A percentile compares a stretch with the other conserved stretches of the same genome.
These are phyloP conservation scores for Fennellomyces sp. DNA, from an alignment of 371 early-diverging fungal genomes.

Conservation along the genomic window DNA sequence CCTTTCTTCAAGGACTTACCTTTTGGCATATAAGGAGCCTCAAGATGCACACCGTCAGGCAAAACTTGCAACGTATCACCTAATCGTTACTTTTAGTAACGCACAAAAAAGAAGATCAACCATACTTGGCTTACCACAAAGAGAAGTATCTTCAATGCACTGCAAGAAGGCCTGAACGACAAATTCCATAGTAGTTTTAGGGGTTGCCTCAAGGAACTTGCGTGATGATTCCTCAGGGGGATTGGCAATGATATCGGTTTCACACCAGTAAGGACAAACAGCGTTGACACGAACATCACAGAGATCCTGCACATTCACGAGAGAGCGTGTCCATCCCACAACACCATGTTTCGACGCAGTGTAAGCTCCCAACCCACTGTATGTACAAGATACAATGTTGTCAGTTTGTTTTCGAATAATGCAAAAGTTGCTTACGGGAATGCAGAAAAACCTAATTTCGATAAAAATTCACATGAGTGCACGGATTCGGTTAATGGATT, in stretches of 20 bases:
- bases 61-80: neutral
- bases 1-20: neutral
- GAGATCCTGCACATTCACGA: constrained; percentile 13
- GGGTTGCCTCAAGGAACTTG: neutral
- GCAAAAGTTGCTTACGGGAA: neutral
- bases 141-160: neutral
- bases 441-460: neutral
- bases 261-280: neutral
- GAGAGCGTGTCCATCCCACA: constrained; percentile 26
- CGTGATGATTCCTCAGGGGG: neutral
- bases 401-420: neutral
- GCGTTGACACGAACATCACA: constrained; percentile 25
- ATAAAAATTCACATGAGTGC: too few relatives aligned
- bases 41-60: neutral
- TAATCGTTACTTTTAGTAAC: neutral
- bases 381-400: too few relatives aligned
- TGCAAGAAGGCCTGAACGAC: neutral
- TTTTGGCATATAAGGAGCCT: neutral
- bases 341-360: constrained; percentile 22
- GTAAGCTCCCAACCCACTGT: neutral
- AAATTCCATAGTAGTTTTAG: neutral
- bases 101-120: neutral
- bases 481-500: too few relatives aligned
- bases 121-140: neutral
- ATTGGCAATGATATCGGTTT: neutral